Conservation (phyloP, 306 rosid species). For the Boehmeria nivea region DNA sequence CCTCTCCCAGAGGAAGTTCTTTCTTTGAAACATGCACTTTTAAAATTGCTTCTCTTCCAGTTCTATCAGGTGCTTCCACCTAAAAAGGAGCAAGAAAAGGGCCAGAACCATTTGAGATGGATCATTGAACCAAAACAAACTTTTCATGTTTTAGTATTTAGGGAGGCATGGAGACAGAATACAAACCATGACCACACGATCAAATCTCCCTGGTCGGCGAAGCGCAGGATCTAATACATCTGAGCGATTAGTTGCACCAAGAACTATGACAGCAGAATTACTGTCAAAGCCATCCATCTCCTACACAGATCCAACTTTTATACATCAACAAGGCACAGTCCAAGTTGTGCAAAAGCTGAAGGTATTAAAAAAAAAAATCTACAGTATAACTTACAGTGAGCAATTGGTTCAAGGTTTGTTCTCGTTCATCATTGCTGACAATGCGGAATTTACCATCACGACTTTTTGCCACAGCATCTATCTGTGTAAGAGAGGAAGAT, state of each 20-base stretch:
- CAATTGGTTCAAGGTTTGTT: slow-evolving; percentile 96
- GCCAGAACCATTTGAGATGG: slow-evolving; percentile 2
- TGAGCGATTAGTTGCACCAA: slow-evolving; percentile 93
- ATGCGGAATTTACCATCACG: slow-evolving; percentile 97
- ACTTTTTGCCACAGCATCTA: slow-evolving; percentile 98
- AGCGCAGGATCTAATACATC: slow-evolving; percentile 95
- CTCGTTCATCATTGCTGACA: slow-evolving; percentile 95
- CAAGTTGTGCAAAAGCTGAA: neutral
- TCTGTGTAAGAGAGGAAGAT: slow-evolving; percentile 42
- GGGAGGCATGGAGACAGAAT: slow-evolving; percentile 18
- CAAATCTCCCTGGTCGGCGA: slow-evolving; percentile 98
- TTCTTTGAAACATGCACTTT: slow-evolving; percentile 80
- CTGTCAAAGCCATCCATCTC: slow-evolving; percentile 99
- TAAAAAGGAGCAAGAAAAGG: slow-evolving; percentile 11
- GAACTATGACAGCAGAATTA: slow-evolving; percentile 89
- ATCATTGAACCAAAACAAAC: slow-evolving; percentile 7
- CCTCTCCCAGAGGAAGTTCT: slow-evolving; percentile 86
- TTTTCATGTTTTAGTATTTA: slow-evolving; percentile 14
- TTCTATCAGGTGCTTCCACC: slow-evolving; percentile 94
- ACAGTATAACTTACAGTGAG: slow-evolving; percentile 64
- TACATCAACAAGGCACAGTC: neutral
- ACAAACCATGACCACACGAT: slow-evolving; percentile 89
- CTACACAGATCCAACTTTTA: slow-evolving; percentile 36
- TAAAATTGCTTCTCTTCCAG: slow-evolving; percentile 81
- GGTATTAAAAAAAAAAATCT: neutral